Percentiles rank a stretch among this genome's conserved stretches.
Evolutionary conservation across 306 rosid species (phyloP).

Genomic region (Cicer judaicum): DNA sequence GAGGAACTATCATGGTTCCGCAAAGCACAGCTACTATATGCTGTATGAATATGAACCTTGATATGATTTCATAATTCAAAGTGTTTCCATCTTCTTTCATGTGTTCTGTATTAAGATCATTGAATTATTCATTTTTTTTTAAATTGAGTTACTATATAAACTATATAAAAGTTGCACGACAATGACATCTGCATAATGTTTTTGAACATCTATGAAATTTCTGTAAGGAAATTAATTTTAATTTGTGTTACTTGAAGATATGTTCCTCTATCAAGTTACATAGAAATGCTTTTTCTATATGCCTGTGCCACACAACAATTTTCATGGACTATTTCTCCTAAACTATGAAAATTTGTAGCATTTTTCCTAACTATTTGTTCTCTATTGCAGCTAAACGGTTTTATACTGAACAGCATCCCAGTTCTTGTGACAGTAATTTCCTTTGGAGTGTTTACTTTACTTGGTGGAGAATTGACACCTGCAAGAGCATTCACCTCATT

Average conservation of each 20-base stretch:
- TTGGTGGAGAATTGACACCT: constrained; percentile 89
- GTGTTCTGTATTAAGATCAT: too few relatives aligned
- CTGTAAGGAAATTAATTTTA: background rate
- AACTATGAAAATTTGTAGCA: constrained; percentile 11
- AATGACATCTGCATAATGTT: background rate
- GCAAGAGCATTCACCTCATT: constrained; percentile 90
- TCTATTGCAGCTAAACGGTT: constrained; percentile 70
- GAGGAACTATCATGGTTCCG: constrained; percentile 75
- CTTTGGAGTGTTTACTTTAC: constrained; percentile 78
- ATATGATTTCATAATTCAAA: constrained; percentile 32
- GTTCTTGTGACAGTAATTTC: constrained; percentile 77
- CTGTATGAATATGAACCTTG: constrained; percentile 65
- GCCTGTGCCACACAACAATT: constrained; percentile 5
- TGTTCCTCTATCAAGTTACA: background rate
- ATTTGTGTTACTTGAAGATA: background rate
- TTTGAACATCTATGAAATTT: background rate
- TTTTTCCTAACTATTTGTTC: constrained; percentile 38
- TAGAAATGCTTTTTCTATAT: too few relatives aligned
- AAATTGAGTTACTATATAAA: too few relatives aligned
- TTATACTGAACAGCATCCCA: constrained; percentile 79
- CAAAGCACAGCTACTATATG: constrained; percentile 70
- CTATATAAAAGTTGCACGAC: too few relatives aligned
- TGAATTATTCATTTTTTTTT: too few relatives aligned
- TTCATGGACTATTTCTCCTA: background rate
- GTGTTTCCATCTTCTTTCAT: background rate